A percentile compares a stretch with the other conserved stretches of the same genome.
Evolutionary conservation across 23 red algal species (phyloP).

Genomic region (Gracilariopsis chorda): DNA sequence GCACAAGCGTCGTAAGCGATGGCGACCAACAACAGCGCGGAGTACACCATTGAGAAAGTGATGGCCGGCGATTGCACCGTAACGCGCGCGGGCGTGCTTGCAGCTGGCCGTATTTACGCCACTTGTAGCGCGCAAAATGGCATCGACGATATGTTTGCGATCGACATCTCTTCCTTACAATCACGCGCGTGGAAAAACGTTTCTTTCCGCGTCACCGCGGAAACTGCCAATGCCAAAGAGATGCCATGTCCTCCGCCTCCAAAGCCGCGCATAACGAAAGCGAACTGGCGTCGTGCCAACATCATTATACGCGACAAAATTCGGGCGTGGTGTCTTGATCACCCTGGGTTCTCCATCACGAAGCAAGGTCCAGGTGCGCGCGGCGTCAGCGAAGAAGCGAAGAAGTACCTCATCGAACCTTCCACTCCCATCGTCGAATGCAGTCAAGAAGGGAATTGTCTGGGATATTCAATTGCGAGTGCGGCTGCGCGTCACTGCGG

Average conservation of each 20-base stretch:
- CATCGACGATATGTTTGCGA: background rate
- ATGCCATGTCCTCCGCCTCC: background rate
- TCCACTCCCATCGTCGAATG: background rate
- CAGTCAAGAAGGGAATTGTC: background rate
- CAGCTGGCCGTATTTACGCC: background rate
- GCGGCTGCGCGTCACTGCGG: background rate
- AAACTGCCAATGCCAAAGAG: background rate
- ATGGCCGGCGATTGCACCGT: background rate
- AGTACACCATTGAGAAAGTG: background rate
- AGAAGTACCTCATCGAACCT: background rate
- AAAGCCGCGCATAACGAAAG: background rate
- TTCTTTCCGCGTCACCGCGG: background rate
- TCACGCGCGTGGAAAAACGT: background rate
- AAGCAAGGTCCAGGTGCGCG: background rate
- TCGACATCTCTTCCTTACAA: background rate
- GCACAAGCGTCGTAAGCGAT: too few relatives aligned
- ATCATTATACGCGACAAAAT: background rate
- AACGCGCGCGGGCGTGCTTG: background rate
- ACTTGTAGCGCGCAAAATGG: background rate
- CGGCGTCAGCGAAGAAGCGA: background rate
- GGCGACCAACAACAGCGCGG: background rate
- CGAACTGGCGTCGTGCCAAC: background rate
- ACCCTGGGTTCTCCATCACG: background rate
- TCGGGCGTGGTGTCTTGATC: background rate
- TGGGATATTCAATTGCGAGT: background rate